Conservation (phyloP, 2,329 filamentous ascomycete species). For the Pseudocercospora vitis region DNA sequence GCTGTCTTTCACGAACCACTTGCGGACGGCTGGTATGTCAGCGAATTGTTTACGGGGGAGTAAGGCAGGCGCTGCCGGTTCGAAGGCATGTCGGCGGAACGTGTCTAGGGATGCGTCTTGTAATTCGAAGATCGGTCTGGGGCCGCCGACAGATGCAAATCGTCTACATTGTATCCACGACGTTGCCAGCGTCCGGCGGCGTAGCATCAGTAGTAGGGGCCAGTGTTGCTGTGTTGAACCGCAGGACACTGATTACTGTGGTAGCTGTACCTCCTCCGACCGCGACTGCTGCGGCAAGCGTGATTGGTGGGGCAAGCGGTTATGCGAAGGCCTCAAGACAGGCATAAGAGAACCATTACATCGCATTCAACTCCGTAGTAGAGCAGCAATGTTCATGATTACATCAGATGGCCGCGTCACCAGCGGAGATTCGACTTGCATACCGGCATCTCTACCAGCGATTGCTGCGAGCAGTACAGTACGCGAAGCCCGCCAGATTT, state of each 20-base stretch:
- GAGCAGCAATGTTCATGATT: neutral
- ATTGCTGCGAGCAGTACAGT: constrained; percentile 69
- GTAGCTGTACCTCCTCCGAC: too few species aligned
- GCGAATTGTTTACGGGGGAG: constrained; percentile 48
- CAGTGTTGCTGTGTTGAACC: neutral
- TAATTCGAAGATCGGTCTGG: constrained; percentile 29
- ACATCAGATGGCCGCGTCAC: constrained; percentile 17
- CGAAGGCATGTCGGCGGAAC: constrained; percentile 58
- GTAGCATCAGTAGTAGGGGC: constrained; percentile 18
- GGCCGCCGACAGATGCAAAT: constrained; percentile 4
- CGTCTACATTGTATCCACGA: constrained; percentile 20
- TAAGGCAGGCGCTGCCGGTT: constrained; percentile 54
- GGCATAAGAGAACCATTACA: too few species aligned
- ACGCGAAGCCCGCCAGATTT: constrained; percentile 67
- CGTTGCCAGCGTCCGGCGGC: constrained; percentile 13
- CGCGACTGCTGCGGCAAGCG: too few species aligned
- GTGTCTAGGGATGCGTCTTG: constrained; percentile 33
- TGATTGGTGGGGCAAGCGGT: too few species aligned
- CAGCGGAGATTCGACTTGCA: constrained; percentile 25
- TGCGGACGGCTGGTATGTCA: constrained; percentile 54
- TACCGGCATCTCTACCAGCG: constrained; percentile 70
- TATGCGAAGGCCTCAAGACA: too few species aligned
- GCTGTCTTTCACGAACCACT: constrained; percentile 56
- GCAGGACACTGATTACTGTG: too few species aligned
- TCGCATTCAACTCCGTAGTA: too few species aligned